These are phyloP conservation scores for Xylaria palmicola DNA, from an alignment of 495 filamentous ascomycete genomes.

Conservation along the genomic window DNA sequence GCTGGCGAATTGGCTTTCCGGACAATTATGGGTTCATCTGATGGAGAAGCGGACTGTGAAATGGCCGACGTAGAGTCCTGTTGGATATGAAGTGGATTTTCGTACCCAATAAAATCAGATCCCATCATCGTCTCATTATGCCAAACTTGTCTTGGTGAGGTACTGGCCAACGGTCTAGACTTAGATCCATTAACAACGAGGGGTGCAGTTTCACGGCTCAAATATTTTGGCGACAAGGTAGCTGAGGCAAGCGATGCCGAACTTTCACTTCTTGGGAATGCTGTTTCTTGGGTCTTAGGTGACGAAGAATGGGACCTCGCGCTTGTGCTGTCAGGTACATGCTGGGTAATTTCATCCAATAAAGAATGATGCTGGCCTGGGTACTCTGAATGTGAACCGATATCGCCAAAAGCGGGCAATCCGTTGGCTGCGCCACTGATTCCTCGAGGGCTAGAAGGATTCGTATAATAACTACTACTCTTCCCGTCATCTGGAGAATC, in stretches of 20 bases:
- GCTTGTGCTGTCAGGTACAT: conserved; percentile 50
- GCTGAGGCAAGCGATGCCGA: conserved; percentile 37
- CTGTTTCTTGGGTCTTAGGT: conserved; percentile 47
- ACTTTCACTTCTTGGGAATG: conserved; percentile 42
- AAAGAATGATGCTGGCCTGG: conserved; percentile 45
- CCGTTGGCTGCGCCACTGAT: conserved; percentile 35
- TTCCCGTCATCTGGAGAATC: conserved; percentile 43
- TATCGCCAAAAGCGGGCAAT: conserved; percentile 45
- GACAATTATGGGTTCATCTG: conserved; percentile 15
- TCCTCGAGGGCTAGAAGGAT: conserved; percentile 33
- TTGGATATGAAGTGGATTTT: conserved; percentile 43
- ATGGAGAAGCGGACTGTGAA: conserved; percentile 22
- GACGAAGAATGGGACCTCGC: conserved; percentile 56
- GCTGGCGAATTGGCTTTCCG: conserved; percentile 27
- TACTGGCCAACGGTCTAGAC: conserved; percentile 24
- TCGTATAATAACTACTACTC: conserved; percentile 24
- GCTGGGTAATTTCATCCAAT: conserved; percentile 50
- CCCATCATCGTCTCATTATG: conserved; percentile 25
- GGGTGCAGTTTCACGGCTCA: conserved; percentile 35
- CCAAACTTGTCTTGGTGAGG: conserved; percentile 24
- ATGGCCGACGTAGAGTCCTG: conserved; percentile 28
- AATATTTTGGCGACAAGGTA: conserved; percentile 32
- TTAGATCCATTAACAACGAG: conserved; percentile 49
- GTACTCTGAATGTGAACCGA: conserved; percentile 27
- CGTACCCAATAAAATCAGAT: conserved; percentile 29